These are phyloP conservation scores for Mycosphaerella sp. DNA, from an alignment of 2,329 filamentous ascomycete species.

Conservation along the genomic window DNA sequence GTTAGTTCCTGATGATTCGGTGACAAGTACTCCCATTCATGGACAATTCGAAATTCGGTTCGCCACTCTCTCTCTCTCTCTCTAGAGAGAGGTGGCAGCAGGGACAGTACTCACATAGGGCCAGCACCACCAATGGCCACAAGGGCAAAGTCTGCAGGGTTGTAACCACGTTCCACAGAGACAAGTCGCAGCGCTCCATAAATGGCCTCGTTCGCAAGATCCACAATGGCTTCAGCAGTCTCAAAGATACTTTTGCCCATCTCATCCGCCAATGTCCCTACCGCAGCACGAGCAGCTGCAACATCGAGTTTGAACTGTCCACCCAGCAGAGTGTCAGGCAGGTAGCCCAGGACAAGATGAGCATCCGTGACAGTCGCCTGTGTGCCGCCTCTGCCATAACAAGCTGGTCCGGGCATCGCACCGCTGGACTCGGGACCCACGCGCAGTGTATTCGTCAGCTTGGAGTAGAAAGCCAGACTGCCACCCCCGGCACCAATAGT, in stretches of 20 bases:
- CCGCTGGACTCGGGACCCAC: constrained; percentile 24
- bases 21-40: too few species aligned
- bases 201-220: constrained; percentile 26
- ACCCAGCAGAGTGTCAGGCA: constrained; percentile 25
- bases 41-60: too few species aligned
- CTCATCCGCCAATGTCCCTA: constrained; percentile 21
- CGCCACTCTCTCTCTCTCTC: too few species aligned
- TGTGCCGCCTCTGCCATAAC: constrained; percentile 24
- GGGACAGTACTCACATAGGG: constrained; percentile 14
- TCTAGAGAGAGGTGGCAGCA: not conserved
- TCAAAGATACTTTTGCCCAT: constrained; percentile 27
- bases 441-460: constrained; percentile 25
- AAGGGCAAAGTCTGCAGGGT: constrained; percentile 27
- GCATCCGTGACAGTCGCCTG: constrained; percentile 27
- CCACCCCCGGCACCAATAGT: constrained; percentile 26
- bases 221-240: constrained; percentile 25
- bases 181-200: constrained; percentile 26
- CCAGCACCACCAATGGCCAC: constrained; percentile 26
- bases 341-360: constrained; percentile 25
- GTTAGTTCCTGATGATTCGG: too few species aligned
- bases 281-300: constrained; percentile 20
- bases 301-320: constrained; percentile 27
- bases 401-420: constrained; percentile 24
- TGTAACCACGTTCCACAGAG: constrained; percentile 26
- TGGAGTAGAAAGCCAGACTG: constrained; percentile 25